Conservation (phyloP, 2,329 filamentous ascomycete species). For the Ploettnerulaceae sp. region DNA sequence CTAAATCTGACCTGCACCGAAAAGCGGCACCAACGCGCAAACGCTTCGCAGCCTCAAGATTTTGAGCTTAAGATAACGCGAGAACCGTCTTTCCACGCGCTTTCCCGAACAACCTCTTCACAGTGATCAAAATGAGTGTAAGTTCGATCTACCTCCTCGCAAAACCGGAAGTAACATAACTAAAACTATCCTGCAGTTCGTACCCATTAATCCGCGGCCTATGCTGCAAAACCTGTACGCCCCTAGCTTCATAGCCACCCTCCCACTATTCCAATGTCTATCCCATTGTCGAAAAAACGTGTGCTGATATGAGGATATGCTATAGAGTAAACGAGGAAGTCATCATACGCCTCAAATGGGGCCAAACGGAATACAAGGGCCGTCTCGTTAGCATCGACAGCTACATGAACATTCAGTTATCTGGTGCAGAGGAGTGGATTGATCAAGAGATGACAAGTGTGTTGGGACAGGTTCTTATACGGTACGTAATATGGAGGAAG, state of each 20-base stretch:
- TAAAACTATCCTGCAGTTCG: slow-evolving; percentile 53
- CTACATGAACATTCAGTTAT: slow-evolving; percentile 98
- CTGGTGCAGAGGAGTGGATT: slow-evolving; percentile 87
- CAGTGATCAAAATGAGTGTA: slow-evolving; percentile 26
- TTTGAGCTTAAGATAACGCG: slow-evolving; percentile 14
- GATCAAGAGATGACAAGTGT: slow-evolving; percentile 79
- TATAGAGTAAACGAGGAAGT: slow-evolving; percentile 84
- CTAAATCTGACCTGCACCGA: slow-evolving; percentile 6
- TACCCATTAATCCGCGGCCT: slow-evolving; percentile 93
- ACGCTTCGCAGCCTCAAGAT: slow-evolving; percentile 22
- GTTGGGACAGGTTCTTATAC: slow-evolving; percentile 86
- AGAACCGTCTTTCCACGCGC: slow-evolving; percentile 18
- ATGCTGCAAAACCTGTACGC: slow-evolving; percentile 89
- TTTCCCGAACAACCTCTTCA: not conserved
- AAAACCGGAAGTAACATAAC: slow-evolving; percentile 1
- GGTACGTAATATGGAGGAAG: slow-evolving; percentile 47
- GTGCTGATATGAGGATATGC: slow-evolving; percentile 11
- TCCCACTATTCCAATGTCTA: not conserved
- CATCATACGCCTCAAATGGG: slow-evolving; percentile 94
- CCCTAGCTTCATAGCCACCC: slow-evolving; percentile 7
- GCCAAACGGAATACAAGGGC: slow-evolving; percentile 95
- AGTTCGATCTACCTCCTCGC: slow-evolving; percentile 2
- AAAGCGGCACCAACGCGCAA: slow-evolving; percentile 20
- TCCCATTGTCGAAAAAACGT: not conserved
- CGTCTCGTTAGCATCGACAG: slow-evolving; percentile 87